Base-by-base conservation (phyloP, 2,329 filamentous ascomycete species). In the Fusarium sp. region DNA sequence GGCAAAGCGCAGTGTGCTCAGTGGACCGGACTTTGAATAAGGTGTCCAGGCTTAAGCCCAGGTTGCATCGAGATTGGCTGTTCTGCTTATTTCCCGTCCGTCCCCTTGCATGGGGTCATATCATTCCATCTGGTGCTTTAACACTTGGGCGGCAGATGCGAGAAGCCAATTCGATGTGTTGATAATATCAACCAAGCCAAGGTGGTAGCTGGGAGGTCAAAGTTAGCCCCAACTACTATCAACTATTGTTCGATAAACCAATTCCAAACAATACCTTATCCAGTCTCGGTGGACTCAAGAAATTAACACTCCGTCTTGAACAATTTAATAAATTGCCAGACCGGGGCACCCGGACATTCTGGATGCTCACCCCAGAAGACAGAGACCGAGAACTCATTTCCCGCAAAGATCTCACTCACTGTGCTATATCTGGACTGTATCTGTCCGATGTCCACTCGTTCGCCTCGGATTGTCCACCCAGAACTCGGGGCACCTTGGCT, bases 1-100 rank as follows among this genome's bases (percentile, higher is more conserved):
- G 57, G 57, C 53, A 60, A 36, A 62, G 65, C 53, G 58, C 65
- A 69, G 64, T 63, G 51, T 60, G 45, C 55, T 64, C 63, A 63
- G 70, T 70, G 64, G 67, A 47, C n/a, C 38, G 41, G 48, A 54
- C 55, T 53, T 60, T 69, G 68, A 63, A 58, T 57, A 63, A 62
- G 47, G 55, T 66, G 69, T 36, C 30, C 38, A 68, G 53, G 53
- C 63, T 58, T 53, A 30, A 36, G 45, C 35, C 26, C 32, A 66
- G 64, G 63, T 55, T 66, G 64, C 55, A 77, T 77, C 74, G 66
- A 74, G 75, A 77, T 77, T 77, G 75, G 75, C 48, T 63, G 65
- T 32, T 58, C 48, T 65, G 68, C 70, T 51, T 70, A 71, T 64
- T 58, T 65, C 53, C 57, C 51, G 41, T 32, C 50, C 32, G 41